phyloP scores from a whole-genome alignment of 208 protist species.

The Leptomonas pyrrhocoris region DNA sequence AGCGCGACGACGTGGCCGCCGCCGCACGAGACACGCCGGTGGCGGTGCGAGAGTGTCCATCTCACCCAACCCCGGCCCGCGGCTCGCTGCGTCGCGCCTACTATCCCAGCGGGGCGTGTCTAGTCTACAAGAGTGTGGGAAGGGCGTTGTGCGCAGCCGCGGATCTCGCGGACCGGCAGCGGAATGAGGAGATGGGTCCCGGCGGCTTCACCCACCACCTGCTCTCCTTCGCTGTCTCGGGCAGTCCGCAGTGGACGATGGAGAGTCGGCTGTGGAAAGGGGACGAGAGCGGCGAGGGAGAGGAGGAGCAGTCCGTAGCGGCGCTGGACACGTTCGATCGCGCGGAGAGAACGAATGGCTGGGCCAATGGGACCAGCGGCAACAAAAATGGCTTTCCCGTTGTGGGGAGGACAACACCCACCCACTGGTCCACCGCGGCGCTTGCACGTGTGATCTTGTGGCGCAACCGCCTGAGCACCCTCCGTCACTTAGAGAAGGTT shows the following conservation, averaged over 20 bases:
- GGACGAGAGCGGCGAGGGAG: slow-evolving; percentile 31
- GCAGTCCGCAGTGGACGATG: slow-evolving; percentile 43
- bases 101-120: slow-evolving; percentile 57
- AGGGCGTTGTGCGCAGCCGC: slow-evolving; percentile 44
- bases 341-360: not conserved
- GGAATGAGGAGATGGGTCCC: slow-evolving; percentile 42
- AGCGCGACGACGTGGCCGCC: slow-evolving; percentile 10
- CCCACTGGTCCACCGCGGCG: slow-evolving; percentile 26
- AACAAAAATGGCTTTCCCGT: not conserved
- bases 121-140: slow-evolving; percentile 61
- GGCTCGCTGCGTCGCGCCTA: slow-evolving; percentile 34
- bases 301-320: not conserved
- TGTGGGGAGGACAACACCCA: not conserved
- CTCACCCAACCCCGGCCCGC: slow-evolving; percentile 35
- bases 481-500: not conserved
- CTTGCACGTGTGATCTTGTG: slow-evolving; percentile 29
- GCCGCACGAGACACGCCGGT: slow-evolving; percentile 20
- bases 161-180: slow-evolving; percentile 29
- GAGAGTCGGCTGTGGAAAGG: slow-evolving; percentile 13
- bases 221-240: slow-evolving; percentile 61
- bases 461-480: slow-evolving; percentile 18
- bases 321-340: not conserved
- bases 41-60: slow-evolving; percentile 19
- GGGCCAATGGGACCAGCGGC: not conserved
- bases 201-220: slow-evolving; percentile 52